These are phyloP conservation scores for slime mould (Dictyostelium discoideum) DNA, from an alignment of 78 protist genomes.

Conservation along the genomic window DNA sequence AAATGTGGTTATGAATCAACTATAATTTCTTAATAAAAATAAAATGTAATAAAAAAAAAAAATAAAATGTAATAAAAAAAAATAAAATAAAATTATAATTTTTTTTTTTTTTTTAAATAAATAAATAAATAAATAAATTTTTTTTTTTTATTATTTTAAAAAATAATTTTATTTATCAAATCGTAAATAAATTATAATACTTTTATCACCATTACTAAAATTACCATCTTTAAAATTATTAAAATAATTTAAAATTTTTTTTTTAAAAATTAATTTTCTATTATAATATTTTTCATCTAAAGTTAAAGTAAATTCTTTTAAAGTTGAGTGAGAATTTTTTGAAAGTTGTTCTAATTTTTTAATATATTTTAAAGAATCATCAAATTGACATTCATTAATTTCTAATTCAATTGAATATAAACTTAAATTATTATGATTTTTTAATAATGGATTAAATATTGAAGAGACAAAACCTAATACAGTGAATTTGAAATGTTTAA, in stretches of 20 bases:
- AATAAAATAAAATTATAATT: no score
- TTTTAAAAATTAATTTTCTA: not conserved
- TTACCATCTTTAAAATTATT: not conserved
- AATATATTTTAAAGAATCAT: not conserved
- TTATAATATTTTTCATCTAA: not conserved
- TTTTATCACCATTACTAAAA: not conserved
- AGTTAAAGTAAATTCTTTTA: not conserved
- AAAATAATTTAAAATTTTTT: not conserved
- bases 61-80: no score
- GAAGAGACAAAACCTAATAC: not conserved
- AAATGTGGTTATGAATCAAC: slow-evolving; percentile 13
- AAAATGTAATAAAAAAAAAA: not conserved
- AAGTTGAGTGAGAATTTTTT: not conserved
- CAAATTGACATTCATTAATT: not conserved
- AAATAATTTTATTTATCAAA: not conserved
- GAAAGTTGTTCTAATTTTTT: not conserved
- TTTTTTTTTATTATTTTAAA: not conserved
- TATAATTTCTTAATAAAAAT: not conserved
- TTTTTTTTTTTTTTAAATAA: no score
- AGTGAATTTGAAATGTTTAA: not conserved
- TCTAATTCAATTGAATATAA: not conserved
- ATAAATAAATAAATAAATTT: not conserved
- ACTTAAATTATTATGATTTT: not conserved
- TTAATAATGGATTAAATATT: not conserved
- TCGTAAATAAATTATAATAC: not conserved